Percentiles rank a stretch among this genome's conserved stretches.
These are phyloP conservation scores for Pichia sp. DNA, from an alignment of 1,139 yeast genomes.

Conservation along the genomic window DNA sequence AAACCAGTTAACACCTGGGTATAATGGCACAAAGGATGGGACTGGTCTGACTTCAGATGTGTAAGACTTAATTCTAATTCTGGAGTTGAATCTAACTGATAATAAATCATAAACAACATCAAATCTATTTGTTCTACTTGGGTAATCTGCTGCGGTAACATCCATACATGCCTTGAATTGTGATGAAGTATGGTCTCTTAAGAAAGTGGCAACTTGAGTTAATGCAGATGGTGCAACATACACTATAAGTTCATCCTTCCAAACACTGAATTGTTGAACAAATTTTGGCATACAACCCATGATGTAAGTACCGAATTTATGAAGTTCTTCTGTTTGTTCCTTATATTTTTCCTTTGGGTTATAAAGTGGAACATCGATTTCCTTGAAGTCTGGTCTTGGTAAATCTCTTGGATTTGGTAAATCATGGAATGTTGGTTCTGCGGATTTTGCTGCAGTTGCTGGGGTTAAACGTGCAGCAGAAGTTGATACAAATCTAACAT, in stretches of 20 bases:
- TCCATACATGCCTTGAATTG: conserved; percentile 81
- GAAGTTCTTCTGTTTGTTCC: conserved; percentile 70
- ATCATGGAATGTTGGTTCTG: conserved; percentile 25
- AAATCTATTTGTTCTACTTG: conserved; percentile 79
- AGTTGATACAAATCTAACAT: conserved; percentile 14
- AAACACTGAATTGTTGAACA: conserved; percentile 80
- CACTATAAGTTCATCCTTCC: conserved; percentile 86
- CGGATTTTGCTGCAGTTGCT: conserved; percentile 12
- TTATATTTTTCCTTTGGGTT: conserved; percentile 79
- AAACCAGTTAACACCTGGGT: conserved; percentile 85
- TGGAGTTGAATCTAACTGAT: conserved; percentile 80
- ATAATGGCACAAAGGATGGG: conserved; percentile 70
- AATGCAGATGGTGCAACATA: conserved; percentile 77
- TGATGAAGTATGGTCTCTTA: conserved; percentile 76
- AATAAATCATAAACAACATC: conserved; percentile 84
- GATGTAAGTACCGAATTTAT: conserved; percentile 78
- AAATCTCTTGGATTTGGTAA: conserved; percentile 33
- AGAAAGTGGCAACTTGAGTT: conserved; percentile 65
- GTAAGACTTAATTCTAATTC: conserved; percentile 87
- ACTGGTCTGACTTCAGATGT: conserved; percentile 83
- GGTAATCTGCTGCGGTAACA: conserved; percentile 86
- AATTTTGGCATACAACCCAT: conserved; percentile 80
- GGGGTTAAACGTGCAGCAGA: conserved; percentile 10
- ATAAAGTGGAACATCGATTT: conserved; percentile 56
- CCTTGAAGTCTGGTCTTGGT: conserved; percentile 33